Evolutionary conservation across 176 grass and related monocot species (phyloP), one percentile per base, ranked within the genome.

Genomic region (Ensete glaucum): DNA sequence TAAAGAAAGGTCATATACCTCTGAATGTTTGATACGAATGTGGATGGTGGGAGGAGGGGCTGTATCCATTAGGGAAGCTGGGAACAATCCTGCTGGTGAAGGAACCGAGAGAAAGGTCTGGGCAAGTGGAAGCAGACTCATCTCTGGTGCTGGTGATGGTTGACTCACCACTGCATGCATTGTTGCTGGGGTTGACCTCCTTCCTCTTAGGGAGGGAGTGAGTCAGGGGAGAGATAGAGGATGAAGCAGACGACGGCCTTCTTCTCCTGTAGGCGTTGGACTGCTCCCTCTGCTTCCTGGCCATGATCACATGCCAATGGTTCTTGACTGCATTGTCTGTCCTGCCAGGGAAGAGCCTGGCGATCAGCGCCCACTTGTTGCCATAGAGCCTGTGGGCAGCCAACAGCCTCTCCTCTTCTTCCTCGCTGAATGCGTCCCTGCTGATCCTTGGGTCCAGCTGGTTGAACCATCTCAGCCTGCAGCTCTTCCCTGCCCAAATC

Each of bases 221-320:
- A 43, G 15, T 12, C 54, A 14, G 12, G 14, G 8, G 2, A 17
- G 54, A 3, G 10, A 57, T 57, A 1, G 54, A 57, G 54, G 54
- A 57, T 12, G 14, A 57, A 57, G 54, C 12, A 12, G 12, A 17
- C 9, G 54, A 17, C 9, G 54, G 54, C 10, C 17, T 57, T 57
- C 54, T 57, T 17, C 54, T 70, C 67, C 43, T 20, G 67, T 0
- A 70, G 20, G 48, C 48, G 20, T 70, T 50, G 5, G 16, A 10
- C 34, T 50, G 67, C 67, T 70, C 67, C 67, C 67, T 50, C 25
- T 70, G 67, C 48, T 51, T 70, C 67, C 67, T 70, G 17, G 67
- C 34, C 67, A 70, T 70, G 67, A 70, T 70, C 22, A 70, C 67
- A 70, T 70, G 67, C 67, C 67, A 70, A 21, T 52, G 67, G 67